These are phyloP conservation scores for Phytophthora pseudosyringae DNA, from an alignment of 352 stramenopile genomes.

Conservation along the genomic window DNA sequence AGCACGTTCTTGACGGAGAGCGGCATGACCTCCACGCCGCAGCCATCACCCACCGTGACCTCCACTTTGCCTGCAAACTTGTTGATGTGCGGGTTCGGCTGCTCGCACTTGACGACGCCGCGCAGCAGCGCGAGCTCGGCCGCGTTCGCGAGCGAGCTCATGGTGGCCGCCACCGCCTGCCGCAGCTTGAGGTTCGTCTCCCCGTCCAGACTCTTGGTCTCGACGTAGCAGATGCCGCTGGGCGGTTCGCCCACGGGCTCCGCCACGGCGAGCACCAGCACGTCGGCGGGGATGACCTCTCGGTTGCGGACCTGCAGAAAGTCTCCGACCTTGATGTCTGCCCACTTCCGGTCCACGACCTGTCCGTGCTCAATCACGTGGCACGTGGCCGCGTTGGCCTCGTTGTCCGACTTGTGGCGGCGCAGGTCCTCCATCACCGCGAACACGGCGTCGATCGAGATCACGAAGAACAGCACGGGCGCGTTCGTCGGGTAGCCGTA, in stretches of 20 bases:
- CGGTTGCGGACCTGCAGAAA: conserved; percentile 81
- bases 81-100: conserved; percentile 89
- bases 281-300: conserved; percentile 84
- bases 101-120: conserved; percentile 71
- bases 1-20: conserved; percentile 91
- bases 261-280: conserved; percentile 80
- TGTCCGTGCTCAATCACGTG: conserved; percentile 73
- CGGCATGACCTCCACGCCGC: conserved; percentile 75
- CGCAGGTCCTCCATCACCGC: conserved; percentile 88
- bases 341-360: conserved; percentile 79
- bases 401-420: conserved; percentile 79
- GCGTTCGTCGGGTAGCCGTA: conserved; percentile 83
- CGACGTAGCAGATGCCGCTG: conserved; percentile 89
- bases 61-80: conserved; percentile 89
- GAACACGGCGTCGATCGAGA: conserved; percentile 91
- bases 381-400: conserved; percentile 81
- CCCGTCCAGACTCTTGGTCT: conserved; percentile 92
- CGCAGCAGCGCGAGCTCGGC: conserved; percentile 61
- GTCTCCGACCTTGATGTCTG: conserved; percentile 87
- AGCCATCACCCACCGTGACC: conserved; percentile 68
- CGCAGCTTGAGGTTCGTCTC: conserved; percentile 94
- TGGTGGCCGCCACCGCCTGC: conserved; percentile 72
- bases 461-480: conserved; percentile 88
- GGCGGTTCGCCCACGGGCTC: conserved; percentile 73
- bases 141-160: conserved; percentile 61